Conservation (phyloP, 371 early-diverging fungal genomes). For the Lichtheimia hyalospora region DNA sequence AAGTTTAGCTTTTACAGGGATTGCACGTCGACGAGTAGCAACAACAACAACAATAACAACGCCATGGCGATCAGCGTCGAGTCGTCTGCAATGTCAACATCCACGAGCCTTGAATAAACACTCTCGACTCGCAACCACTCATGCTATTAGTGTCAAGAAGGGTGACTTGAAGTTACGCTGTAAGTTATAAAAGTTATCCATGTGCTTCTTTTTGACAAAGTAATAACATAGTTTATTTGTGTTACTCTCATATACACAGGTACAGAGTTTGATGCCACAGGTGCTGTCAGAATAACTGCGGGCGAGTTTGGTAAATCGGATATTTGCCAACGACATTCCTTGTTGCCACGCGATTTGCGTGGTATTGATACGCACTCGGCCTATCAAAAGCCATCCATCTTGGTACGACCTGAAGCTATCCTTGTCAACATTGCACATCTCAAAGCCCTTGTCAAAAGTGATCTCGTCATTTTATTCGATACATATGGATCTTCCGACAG, state of each 20-base stretch:
- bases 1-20: no score
- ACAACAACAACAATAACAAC: no score
- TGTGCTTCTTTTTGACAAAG: no score
- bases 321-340: slow-evolving; percentile 74
- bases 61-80: no score
- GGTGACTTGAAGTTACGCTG: slow-evolving; percentile 7
- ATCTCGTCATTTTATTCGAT: slow-evolving; percentile 79
- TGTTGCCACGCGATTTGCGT: slow-evolving; percentile 77
- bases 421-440: slow-evolving; percentile 80
- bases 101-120: no score
- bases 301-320: slow-evolving; percentile 80
- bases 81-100: no score
- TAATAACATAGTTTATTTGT: no score
- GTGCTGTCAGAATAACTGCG: slow-evolving; percentile 68
- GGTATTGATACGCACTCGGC: slow-evolving; percentile 77
- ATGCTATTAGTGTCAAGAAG: neutral
- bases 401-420: slow-evolving; percentile 86
- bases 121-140: neutral
- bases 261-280: slow-evolving; percentile 75
- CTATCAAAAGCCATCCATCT: slow-evolving; percentile 80
- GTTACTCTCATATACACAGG: slow-evolving; percentile 24
- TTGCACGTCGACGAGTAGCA: no score
- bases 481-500: slow-evolving; percentile 65
- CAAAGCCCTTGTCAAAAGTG: slow-evolving; percentile 80
- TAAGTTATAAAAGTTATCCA: neutral